Percentiles rank a stretch among this genome's conserved stretches.
These are phyloP conservation scores for Paraphaeosphaeria sporulosa DNA, from an alignment of 2,329 filamentous ascomycete species.

Conservation along the genomic window DNA sequence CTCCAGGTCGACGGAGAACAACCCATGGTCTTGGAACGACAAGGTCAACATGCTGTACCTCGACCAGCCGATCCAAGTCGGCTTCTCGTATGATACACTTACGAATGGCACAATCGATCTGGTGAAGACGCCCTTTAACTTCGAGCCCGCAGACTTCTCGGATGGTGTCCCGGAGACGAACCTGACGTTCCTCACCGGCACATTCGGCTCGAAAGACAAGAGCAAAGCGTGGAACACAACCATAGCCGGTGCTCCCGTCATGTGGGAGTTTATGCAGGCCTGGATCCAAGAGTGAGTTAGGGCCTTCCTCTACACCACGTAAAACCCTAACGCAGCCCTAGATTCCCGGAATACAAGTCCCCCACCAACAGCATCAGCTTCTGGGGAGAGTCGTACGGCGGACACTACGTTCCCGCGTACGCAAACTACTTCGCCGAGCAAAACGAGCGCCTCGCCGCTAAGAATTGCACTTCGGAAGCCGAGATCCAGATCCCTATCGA, in stretches of 20 bases:
- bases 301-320: not conserved
- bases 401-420: slow-evolving; percentile 63
- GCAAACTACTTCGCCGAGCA: slow-evolving; percentile 62
- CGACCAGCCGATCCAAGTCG: slow-evolving; percentile 67
- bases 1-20: slow-evolving; percentile 55
- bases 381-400: slow-evolving; percentile 59
- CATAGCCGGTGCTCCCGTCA: slow-evolving; percentile 17
- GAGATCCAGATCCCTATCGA: slow-evolving; percentile 51
- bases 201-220: slow-evolving; percentile 52
- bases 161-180: slow-evolving; percentile 53
- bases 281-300: slow-evolving; percentile 20
- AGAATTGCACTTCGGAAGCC: slow-evolving; percentile 25
- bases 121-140: slow-evolving; percentile 6
- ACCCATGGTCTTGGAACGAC: slow-evolving; percentile 67
- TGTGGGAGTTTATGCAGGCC: slow-evolving; percentile 23
- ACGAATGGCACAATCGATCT: slow-evolving; percentile 24
- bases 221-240: slow-evolving; percentile 20
- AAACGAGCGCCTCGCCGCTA: slow-evolving; percentile 57
- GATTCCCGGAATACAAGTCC: slow-evolving; percentile 66
- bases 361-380: slow-evolving; percentile 63
- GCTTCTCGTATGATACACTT: slow-evolving; percentile 58
- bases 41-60: slow-evolving; percentile 66
- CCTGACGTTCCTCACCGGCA: slow-evolving; percentile 61
- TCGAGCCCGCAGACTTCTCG: slow-evolving; percentile 27
- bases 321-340: slow-evolving; percentile 7